phyloP scores from a whole-genome alignment of 176 grass and related monocot species.

The Cenchrus fungigraminus region DNA sequence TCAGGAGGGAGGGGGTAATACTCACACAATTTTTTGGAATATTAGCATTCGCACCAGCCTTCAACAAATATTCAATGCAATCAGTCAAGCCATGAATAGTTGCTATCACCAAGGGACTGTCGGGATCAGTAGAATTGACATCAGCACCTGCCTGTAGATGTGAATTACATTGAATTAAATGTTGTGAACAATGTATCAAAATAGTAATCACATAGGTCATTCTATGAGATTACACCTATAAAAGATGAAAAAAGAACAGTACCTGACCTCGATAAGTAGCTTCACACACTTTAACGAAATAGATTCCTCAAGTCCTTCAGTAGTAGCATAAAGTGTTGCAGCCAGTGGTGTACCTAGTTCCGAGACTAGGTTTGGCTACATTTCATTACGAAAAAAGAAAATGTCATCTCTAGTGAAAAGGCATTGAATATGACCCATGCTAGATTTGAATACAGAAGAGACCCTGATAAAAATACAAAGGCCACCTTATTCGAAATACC shows the following conservation, averaged over 20 bases:
- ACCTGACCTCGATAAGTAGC: conserved; percentile 25
- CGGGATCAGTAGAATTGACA: conserved; percentile 28
- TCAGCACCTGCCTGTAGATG: conserved; percentile 31
- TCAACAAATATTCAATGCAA: conserved; percentile 38
- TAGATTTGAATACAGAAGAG: neutral
- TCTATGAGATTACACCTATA: neutral
- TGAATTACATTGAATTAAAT: conserved; percentile 12
- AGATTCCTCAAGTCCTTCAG: conserved; percentile 7
- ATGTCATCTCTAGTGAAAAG: neutral
- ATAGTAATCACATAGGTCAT: neutral
- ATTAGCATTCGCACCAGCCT: conserved; percentile 37
- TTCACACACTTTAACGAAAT: conserved; percentile 28
- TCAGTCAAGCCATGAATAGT: neutral
- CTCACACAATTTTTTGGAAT: conserved; percentile 15
- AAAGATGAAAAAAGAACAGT: neutral
- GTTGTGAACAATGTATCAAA: neutral
- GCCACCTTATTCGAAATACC: neutral
- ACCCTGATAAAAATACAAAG: neutral
- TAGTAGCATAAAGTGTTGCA: conserved; percentile 42
- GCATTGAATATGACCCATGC: neutral
- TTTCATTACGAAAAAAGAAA: neutral
- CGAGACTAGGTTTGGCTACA: conserved; percentile 45
- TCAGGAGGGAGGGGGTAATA: neutral
- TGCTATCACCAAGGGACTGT: conserved; percentile 35
- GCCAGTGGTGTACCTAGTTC: conserved; percentile 36